Base-by-base conservation (phyloP, 2,329 filamentous ascomycete genomes). In the Paracamarosporium sp. region DNA sequence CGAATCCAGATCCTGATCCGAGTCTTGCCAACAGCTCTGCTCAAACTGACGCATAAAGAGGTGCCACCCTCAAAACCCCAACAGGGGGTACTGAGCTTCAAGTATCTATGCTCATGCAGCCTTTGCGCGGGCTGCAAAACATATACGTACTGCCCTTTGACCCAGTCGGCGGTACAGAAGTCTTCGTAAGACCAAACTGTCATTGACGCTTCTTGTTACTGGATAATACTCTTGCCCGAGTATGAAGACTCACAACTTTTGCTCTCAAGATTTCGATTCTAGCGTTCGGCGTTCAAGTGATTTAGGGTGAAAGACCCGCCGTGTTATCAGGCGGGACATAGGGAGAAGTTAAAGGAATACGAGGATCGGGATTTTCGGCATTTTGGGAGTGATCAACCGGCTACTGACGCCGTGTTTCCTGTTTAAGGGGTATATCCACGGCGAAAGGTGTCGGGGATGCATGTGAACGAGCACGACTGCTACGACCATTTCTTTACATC, bases 251-350 rank as follows among this genome's bases (percentile, higher is more conserved):
- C 24, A 43, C 28, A 9, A 15, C 45, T 27, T 45, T 30, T 50
- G 20, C 41, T 54, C 56, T 41, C 51, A 55, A 62, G 48, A 28
- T 61, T 60, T 60, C 45, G 43, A 57, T 56, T 60, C 56, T 54
- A 64, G 64, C 57, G 57, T 63, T 53, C 25, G 67, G 66, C 63
- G 64, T 66, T 66, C 47, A 47, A 52, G 54, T 28, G 45, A 31
- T 50, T 28, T 36, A 41, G 53, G 53, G 20, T 44, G 33, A 54
- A 22, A 45, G 35, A 57, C 57, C 48, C 50, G 46, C 55, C 24
- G 60, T 54, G 60, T 60, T 30, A 38, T 35, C 59, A 55, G 43
- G 40, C 47, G 35, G 51, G 47, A 51, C 45, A 47, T 24, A 33
- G 46, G 55, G 27, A 41, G 46, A 24, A 54, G 5, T 38, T 17